phyloP scores from a whole-genome alignment of 2,329 filamentous ascomycete species.

The Hypomyces perniciosus region DNA sequence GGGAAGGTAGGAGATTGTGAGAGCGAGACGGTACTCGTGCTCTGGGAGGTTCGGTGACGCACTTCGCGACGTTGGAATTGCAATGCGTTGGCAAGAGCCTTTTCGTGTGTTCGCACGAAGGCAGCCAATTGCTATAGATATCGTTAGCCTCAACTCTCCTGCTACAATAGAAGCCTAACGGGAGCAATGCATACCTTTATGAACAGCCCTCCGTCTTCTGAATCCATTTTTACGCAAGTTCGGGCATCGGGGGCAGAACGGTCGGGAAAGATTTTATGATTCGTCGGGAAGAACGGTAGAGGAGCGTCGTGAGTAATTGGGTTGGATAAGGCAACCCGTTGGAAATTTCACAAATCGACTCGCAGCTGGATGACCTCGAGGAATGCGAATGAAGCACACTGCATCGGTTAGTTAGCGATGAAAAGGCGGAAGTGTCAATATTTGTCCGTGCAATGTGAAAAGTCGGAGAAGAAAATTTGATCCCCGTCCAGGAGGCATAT shows the following conservation, averaged over 20 bases:
- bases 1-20: slow-evolving; percentile 53
- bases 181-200: slow-evolving; percentile 59
- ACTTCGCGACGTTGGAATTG: slow-evolving; percentile 70
- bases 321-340: neutral
- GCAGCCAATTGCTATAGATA: slow-evolving; percentile 76
- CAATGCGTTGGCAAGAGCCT: slow-evolving; percentile 90
- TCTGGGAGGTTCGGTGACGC: slow-evolving; percentile 64
- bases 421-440: neutral
- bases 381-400: slow-evolving; percentile 3
- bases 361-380: neutral
- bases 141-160: slow-evolving; percentile 24
- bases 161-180: neutral
- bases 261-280: neutral
- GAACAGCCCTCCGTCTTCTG: slow-evolving; percentile 84
- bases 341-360: neutral
- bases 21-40: slow-evolving; percentile 51
- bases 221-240: slow-evolving; percentile 60
- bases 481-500: neutral
- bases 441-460: neutral
- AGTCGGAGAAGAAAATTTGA: neutral
- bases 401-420: slow-evolving; percentile 4
- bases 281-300: slow-evolving; percentile 6
- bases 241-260: slow-evolving; percentile 5
- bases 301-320: slow-evolving; percentile 2
- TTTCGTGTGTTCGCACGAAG: slow-evolving; percentile 96